Base-by-base conservation (phyloP, 495 filamentous ascomycete species). In the Bacidia gigantensis region DNA sequence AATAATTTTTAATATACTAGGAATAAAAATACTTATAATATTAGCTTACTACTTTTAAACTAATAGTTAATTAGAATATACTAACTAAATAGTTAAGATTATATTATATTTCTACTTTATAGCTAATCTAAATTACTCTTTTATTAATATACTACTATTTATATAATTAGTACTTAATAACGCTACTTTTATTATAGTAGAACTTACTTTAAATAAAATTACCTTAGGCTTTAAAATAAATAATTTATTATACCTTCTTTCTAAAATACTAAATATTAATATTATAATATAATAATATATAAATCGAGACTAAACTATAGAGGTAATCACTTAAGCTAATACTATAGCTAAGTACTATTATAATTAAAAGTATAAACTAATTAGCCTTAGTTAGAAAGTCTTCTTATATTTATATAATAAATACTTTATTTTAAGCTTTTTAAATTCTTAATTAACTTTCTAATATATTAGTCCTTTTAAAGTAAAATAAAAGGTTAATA, bases 371-470 rank as follows among this genome's bases (percentile, higher is more conserved):
- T 35, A 35, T 35, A 35, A 7, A 35, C 5, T 7, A 14, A 35
- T 35, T 35, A 35, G 14, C 7, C 29, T 35, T 35, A 35, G 14
- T 35, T 7, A 35, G 5, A 35, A 14, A 7, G 14, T 35, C 14
- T 35, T 9, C 25, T 25, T n/a, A 7, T 7, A 7, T 35, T 26
- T 49, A 5, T 44, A 44, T 22, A 18, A 18, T 7, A 18, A 9
- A 44, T 22, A 22, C 18, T 9, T 44, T 17, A 17, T 44, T 44
- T 44, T 44, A 18, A 49, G 14, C 7, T 25, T 29, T 26, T 5
- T 9, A 14, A 14, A n/a, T 49, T 49, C 3, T 49, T 26, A 68
- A 70, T 58, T 49, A 57, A 53, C 26, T 46, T 45, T 56, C 39
- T 26, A 46, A 14, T 5, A 45, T 3, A 9, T 26, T 41, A 43